Evolutionary conservation across 768 basidiomycete species (phyloP), one percentile per base, ranked within the genome.

Genomic region (Lentinula aciculospora): DNA sequence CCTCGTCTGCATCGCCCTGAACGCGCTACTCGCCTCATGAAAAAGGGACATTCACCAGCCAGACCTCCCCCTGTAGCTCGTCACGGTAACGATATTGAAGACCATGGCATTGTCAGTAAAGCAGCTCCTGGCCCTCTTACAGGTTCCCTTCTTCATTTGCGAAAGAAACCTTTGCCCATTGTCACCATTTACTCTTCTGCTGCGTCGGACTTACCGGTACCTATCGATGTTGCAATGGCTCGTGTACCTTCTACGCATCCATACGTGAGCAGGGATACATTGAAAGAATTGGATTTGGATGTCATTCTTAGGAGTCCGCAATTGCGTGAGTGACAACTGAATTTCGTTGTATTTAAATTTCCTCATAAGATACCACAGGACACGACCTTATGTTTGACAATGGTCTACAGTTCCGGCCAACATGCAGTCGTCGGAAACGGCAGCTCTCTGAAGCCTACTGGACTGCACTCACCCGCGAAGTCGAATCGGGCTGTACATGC

Each of bases 301-400:
- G 83, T 87, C 54, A 94, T 96, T 64, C 78, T 96, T 57, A 83
- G 89, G 48, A 94, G 94, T 69, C 91, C 92, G 23, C 92, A 94
- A 68, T 86, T 96, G 59, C 89, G 94, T 92, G 73, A 74, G 86
- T 87, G 21, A 17, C 59, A 60, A 58, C 55, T n/a, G n/a, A n/a
- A n/a, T n/a, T n/a, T n/a, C n/a, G n/a, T n/a, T n/a, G n/a, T n/a
- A n/a, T n/a, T n/a, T n/a, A n/a, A n/a, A n/a, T n/a, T n/a, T n/a
- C n/a, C n/a, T n/a, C n/a, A n/a, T n/a, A n/a, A n/a, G n/a, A n/a
- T n/a, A n/a, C n/a, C n/a, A n/a, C 65, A 92, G 90, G 90, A 32
- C 93, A 96, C 64, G 93, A 95, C 71, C 79, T 95, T 60, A 81
- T 95, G 63, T 94, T 95, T 62, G 94, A 96, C 61, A 80, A 89